Conservation (phyloP, 2,329 filamentous ascomycete species). For the Aspergillus melleus region DNA sequence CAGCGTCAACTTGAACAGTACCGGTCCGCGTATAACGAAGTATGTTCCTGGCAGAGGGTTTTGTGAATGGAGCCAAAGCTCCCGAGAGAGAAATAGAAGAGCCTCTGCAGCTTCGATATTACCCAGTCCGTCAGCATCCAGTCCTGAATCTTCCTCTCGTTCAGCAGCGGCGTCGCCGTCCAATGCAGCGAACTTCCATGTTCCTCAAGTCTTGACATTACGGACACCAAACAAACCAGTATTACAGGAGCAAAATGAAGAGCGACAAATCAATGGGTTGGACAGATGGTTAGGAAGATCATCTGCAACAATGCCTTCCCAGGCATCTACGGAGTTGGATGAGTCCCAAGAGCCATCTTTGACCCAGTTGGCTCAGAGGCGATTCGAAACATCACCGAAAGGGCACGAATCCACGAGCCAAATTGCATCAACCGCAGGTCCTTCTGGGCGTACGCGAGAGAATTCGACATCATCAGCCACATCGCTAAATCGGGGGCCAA, state of each 20-base stretch:
- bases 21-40: not conserved
- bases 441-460: not conserved
- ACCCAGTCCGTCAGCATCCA: constrained; percentile 20
- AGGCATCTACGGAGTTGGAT: not conserved
- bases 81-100: not conserved
- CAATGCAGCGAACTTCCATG: constrained; percentile 10
- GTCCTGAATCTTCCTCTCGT: constrained; percentile 1
- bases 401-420: not conserved
- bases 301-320: constrained; percentile 8
- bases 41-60: not conserved
- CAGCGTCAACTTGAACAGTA: not conserved
- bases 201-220: constrained; percentile 1
- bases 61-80: not conserved
- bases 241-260: constrained; percentile 20
- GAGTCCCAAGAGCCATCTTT: constrained; percentile 2
- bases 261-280: constrained; percentile 27
- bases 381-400: not conserved
- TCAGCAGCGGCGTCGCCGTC: constrained; percentile 9
- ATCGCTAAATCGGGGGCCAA: not conserved
- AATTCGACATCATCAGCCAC: not conserved
- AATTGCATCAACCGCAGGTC: not conserved
- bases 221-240: constrained; percentile 1
- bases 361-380: constrained; percentile 9
- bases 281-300: constrained; percentile 32
- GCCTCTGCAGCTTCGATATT: constrained; percentile 6